phyloP scores from a whole-genome alignment of 331 rosid species.

The Erythrophleum ivorense region DNA sequence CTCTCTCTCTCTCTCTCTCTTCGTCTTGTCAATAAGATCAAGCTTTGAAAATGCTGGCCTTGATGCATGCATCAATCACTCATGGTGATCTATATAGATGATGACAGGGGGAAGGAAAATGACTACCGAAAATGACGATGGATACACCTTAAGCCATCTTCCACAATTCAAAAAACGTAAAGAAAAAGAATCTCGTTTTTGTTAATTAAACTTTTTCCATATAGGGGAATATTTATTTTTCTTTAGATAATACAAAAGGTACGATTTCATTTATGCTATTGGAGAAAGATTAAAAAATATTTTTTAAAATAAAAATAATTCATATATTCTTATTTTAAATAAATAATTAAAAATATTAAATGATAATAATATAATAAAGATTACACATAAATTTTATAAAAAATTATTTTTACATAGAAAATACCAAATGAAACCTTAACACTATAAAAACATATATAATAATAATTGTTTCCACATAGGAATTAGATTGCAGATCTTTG shows the following conservation, averaged over 20 bases:
- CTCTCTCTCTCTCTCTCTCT: not conserved
- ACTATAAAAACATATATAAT: too few relatives aligned
- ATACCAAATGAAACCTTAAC: too few relatives aligned
- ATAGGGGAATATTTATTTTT: not conserved
- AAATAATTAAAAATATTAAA: too few relatives aligned
- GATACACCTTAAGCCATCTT: conserved; percentile 27
- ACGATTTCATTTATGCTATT: not conserved
- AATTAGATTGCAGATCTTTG: too few relatives aligned
- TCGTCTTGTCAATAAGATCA: not conserved
- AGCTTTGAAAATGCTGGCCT: conserved; percentile 38
- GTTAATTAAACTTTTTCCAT: not conserved
- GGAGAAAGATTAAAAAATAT: too few relatives aligned
- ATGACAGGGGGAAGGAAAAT: conserved; percentile 27
- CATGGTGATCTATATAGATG: not conserved
- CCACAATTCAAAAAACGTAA: not conserved
- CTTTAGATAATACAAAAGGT: not conserved
- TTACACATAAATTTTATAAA: too few relatives aligned
- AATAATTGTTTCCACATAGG: too few relatives aligned
- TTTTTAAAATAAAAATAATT: too few relatives aligned
- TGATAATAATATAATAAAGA: too few relatives aligned
- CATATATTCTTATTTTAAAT: too few relatives aligned
- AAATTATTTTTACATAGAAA: too few relatives aligned
- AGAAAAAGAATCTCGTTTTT: not conserved
- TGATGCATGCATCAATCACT: conserved; percentile 24
- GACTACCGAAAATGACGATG: conserved; percentile 39